These are phyloP conservation scores for Mycocentrospora acerina DNA, from an alignment of 2,329 filamentous ascomycete genomes.

Conservation along the genomic window DNA sequence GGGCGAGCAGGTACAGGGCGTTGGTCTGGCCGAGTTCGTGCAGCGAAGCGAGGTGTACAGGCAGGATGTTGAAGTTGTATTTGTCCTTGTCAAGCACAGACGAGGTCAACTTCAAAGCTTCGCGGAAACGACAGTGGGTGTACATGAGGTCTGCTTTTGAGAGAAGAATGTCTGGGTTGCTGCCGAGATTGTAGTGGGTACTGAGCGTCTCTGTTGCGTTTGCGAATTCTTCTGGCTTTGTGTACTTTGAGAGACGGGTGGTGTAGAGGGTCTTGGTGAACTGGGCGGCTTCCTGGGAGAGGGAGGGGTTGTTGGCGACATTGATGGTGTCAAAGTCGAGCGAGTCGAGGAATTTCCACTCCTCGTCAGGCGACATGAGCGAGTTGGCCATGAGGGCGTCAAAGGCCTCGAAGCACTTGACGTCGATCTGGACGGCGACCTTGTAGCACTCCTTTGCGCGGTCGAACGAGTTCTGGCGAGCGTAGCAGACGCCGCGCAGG, in stretches of 20 bases:
- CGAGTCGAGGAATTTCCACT: constrained; percentile 84
- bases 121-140: constrained; percentile 89
- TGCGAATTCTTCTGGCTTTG: constrained; percentile 79
- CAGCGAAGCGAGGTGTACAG: constrained; percentile 86
- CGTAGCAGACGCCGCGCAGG: constrained; percentile 87
- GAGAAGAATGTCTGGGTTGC: constrained; percentile 87
- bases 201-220: constrained; percentile 86
- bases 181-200: constrained; percentile 84
- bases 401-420: constrained; percentile 97
- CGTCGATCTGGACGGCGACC: constrained; percentile 92
- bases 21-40: constrained; percentile 87
- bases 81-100: constrained; percentile 80
- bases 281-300: constrained; percentile 82
- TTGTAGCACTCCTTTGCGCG: constrained; percentile 98
- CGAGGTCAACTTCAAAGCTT: constrained; percentile 81
- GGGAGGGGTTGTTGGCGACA: constrained; percentile 63
- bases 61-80: constrained; percentile 86
- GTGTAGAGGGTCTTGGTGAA: constrained; percentile 97
- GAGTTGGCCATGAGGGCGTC: constrained; percentile 97
- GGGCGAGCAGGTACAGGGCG: constrained; percentile 84
- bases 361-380: constrained; percentile 83
- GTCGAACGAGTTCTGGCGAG: constrained; percentile 96
- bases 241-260: constrained; percentile 92
- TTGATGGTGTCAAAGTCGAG: constrained; percentile 85
- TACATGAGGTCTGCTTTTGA: constrained; percentile 89